Percentiles rank a stretch among this genome's conserved stretches.
These are phyloP conservation scores for Amanita jacksonii DNA, from an alignment of 768 basidiomycete species.

Conservation along the genomic window DNA sequence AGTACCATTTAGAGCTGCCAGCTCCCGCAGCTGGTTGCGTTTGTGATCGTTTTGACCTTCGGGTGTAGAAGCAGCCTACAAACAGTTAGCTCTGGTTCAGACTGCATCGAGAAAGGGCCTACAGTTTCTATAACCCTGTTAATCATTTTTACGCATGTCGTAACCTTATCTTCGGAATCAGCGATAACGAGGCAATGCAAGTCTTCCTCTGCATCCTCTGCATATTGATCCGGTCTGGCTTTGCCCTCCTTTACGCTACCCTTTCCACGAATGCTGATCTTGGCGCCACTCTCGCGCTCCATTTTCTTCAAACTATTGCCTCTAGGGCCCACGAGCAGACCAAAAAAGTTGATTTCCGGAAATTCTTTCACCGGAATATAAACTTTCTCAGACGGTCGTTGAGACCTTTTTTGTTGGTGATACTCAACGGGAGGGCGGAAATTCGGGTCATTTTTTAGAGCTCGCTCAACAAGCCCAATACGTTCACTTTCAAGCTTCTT, in stretches of 20 bases:
- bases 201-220: conserved; percentile 97
- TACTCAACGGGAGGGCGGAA: conserved; percentile 97
- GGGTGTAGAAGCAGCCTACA: conserved; percentile 93
- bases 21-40: conserved; percentile 94
- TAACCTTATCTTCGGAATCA: conserved; percentile 88
- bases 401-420: conserved; percentile 87
- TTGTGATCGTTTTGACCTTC: conserved; percentile 99
- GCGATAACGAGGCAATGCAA: conserved; percentile 95
- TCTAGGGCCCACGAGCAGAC: conserved; percentile 93
- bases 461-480: conserved; percentile 86
- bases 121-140: conserved; percentile 98
- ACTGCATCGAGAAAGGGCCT: too few relatives aligned
- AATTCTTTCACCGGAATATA: conserved; percentile 99
- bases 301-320: conserved; percentile 99
- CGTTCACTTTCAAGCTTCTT: conserved; percentile 93
- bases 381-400: conserved; percentile 93
- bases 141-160: conserved; percentile 87
- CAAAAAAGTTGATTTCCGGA: conserved; percentile 99
- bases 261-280: conserved; percentile 97
- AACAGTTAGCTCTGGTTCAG: conserved; percentile 7
- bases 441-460: conserved; percentile 96
- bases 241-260: conserved; percentile 99
- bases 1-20: conserved; percentile 96
- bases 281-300: conserved; percentile 96
- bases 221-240: conserved; percentile 86